A percentile compares a stretch with the other conserved stretches of the same genome.
phyloP scores from a whole-genome alignment of 2,329 filamentous ascomycete species.

The Calonectria leucothoes region DNA sequence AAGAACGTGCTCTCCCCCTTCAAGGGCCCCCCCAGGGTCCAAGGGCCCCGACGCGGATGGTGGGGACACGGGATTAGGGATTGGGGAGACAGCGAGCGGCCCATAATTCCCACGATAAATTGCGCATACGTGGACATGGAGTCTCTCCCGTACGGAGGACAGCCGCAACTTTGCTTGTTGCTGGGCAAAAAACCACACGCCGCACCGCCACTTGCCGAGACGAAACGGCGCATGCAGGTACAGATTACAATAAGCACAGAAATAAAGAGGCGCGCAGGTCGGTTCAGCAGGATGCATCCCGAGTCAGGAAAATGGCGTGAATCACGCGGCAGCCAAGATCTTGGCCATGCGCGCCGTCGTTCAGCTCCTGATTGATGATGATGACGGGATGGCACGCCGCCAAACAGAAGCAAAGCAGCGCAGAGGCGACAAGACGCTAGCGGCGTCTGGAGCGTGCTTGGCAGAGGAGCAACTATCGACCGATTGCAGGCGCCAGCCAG shows the following conservation, averaged over 20 bases:
- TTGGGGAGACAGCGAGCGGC: neutral
- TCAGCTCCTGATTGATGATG: neutral
- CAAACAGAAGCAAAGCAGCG: neutral
- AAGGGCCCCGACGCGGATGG: neutral
- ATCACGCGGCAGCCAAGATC: neutral
- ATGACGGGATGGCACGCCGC: neutral
- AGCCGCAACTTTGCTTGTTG: neutral
- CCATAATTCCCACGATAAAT: conserved; percentile 3
- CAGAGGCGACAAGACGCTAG: neutral
- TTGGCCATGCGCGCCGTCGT: neutral
- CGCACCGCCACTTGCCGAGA: neutral
- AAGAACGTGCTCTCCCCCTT: neutral
- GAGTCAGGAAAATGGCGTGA: neutral
- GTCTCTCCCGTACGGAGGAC: neutral
- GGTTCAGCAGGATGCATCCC: neutral
- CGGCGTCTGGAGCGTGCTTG: neutral
- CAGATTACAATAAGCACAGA: neutral
- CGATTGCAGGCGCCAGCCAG: neutral
- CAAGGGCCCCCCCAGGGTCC: neutral
- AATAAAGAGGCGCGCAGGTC: neutral
- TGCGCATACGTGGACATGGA: conserved; percentile 3
- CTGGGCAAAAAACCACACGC: neutral
- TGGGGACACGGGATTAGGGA: neutral
- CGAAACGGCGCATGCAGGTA: neutral
- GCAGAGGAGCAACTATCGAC: neutral